phyloP scores from a whole-genome alignment of 768 basidiomycete species.

The Rubroboletus pulcherrimus region DNA sequence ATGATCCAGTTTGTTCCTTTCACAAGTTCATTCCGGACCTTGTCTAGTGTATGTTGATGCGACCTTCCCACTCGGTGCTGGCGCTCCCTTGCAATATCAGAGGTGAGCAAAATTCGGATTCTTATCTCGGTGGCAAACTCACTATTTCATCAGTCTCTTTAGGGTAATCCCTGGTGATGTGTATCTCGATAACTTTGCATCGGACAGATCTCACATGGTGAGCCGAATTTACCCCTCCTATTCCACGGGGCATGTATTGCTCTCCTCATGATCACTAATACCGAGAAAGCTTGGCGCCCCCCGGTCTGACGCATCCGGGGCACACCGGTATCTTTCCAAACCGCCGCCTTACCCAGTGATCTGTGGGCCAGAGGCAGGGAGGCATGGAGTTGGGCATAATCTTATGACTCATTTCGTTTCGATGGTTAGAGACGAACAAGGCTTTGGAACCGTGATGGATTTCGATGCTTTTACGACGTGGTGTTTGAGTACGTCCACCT shows the following conservation, averaged over 20 bases:
- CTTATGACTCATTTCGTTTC: conserved; percentile 57
- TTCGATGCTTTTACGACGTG: conserved; percentile 20
- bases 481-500: conserved; percentile 13
- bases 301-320: conserved; percentile 6
- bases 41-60: conserved; percentile 42
- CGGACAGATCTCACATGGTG: conserved; percentile 77
- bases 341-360: conserved; percentile 52
- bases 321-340: conserved; percentile 36
- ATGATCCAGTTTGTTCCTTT: not conserved
- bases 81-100: conserved; percentile 35
- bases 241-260: conserved; percentile 4
- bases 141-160: conserved; percentile 45
- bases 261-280: not conserved
- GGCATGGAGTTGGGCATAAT: conserved; percentile 43
- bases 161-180: conserved; percentile 51
- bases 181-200: conserved; percentile 62
- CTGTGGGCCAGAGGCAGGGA: conserved; percentile 40
- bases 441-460: conserved; percentile 42
- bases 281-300: conserved; percentile 6
- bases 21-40: conserved; percentile 16
- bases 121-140: conserved; percentile 5
- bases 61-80: conserved; percentile 39
- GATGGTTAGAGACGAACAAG: conserved; percentile 36
- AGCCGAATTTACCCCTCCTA: conserved; percentile 10
- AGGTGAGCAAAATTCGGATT: conserved; percentile 37